phyloP scores from a whole-genome alignment of 176 grass and related monocot genomes.

The Ensete ventricosum region DNA sequence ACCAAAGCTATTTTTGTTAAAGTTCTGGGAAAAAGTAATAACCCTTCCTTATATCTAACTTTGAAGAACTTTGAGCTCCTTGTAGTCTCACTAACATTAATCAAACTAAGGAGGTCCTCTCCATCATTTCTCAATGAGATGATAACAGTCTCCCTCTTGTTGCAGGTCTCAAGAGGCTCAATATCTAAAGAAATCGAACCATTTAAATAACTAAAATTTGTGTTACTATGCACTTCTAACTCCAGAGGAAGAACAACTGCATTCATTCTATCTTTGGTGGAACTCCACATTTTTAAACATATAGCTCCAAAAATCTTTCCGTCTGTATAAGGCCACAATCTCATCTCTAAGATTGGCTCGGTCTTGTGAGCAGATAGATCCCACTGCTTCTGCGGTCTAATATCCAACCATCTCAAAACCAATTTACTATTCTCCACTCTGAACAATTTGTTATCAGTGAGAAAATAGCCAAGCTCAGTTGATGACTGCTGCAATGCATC shows the following conservation, averaged over 20 bases:
- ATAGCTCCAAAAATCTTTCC: conserved; percentile 70
- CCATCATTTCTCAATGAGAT: conserved; percentile 13
- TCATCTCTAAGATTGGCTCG: conserved; percentile 44
- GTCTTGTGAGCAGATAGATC: conserved; percentile 46
- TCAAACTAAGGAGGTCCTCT: not conserved
- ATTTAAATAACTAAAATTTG: conserved; percentile 36
- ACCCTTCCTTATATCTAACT: not conserved
- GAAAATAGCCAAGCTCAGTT: conserved; percentile 26
- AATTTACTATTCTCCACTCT: conserved; percentile 32
- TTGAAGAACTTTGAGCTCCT: conserved; percentile 1
- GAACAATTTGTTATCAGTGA: conserved; percentile 43
- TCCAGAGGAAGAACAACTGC: conserved; percentile 73
- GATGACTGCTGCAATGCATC: conserved; percentile 24
- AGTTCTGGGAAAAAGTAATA: conserved; percentile 8
- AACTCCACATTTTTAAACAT: conserved; percentile 62
- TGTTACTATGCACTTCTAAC: conserved; percentile 45
- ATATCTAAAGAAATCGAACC: conserved; percentile 54
- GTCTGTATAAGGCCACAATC: conserved; percentile 49
- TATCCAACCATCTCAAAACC: conserved; percentile 36
- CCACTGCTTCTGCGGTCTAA: conserved; percentile 71
- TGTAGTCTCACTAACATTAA: conserved; percentile 13
- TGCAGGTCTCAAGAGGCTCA: conserved; percentile 39
- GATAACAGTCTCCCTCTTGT: conserved; percentile 13
- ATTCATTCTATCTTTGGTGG: conserved; percentile 26
- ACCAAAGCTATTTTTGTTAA: not conserved